Conservation (phyloP, 176 grass and related monocot species). For the Pharus latifolius region DNA sequence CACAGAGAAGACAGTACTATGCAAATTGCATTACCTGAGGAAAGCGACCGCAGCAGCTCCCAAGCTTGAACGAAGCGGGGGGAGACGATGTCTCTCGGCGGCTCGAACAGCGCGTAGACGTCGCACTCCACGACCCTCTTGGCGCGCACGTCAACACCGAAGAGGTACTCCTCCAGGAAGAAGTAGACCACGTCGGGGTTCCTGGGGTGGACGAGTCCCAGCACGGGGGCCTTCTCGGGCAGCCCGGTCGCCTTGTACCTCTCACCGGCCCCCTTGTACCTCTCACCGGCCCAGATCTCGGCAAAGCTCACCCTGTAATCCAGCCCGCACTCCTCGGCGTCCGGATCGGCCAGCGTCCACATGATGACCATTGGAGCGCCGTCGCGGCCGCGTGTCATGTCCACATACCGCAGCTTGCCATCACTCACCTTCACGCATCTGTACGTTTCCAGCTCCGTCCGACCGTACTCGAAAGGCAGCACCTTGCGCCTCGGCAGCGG, state of each 20-base stretch:
- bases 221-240: background rate
- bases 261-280: background rate
- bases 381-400: background rate
- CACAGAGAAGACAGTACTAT: too few species aligned
- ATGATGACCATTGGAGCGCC: background rate
- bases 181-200: constrained; percentile 1
- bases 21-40: too few species aligned
- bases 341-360: constrained; percentile 5
- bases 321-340: background rate
- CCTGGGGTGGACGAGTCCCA: background rate
- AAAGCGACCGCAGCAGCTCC: background rate
- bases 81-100: background rate
- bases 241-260: constrained; percentile 11
- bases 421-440: background rate
- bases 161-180: background rate
- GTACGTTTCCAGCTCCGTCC: background rate
- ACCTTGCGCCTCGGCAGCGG: background rate
- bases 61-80: background rate
- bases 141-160: background rate
- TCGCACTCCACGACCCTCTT: constrained; percentile 1
- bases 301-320: background rate
- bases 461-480: background rate
- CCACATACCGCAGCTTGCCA: constrained; percentile 3
- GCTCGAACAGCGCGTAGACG: background rate
- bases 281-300: background rate